Base-by-base conservation (phyloP, 2,329 filamentous ascomycete species). In the Nothophoma quercina region DNA sequence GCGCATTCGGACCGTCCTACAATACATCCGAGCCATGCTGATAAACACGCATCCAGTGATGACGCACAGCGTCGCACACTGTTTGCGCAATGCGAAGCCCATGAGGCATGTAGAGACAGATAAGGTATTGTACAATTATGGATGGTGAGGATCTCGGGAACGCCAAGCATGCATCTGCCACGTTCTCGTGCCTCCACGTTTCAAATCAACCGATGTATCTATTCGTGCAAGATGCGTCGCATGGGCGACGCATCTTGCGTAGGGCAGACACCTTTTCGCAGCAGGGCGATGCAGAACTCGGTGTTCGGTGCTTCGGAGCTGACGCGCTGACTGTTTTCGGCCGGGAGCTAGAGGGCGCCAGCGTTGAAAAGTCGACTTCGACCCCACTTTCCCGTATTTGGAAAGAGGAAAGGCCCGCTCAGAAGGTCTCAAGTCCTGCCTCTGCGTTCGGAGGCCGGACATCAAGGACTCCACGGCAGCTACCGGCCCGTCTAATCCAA, bases 401-500 rank as follows among this genome's bases (percentile, higher is more conserved):
- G 22, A 34, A n/a, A 34, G 21, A 30, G 13, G 25, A 32, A 23
- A 34, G 39, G 21, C 21, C 26, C 33, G 2, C 8, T 21, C 5
- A 23, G 16, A 45, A 7, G 21, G 28, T 30, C 28, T 28, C 13
- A 15, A 25, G 18, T 30, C n/a, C n/a, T 43, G 25, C 1, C 7
- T 26, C 10, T 35, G 40, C 29, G 10, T 23, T 47, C 49, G 49
- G 49, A 18, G 22, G 30, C 19, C 49, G 49, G 49, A 42, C 21
- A n/a, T 38, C 42, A 47, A 47, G 49, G 49, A 42, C 25, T 47
- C 49, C 49, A 42, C 25, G 49, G 42, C 30, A 52, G 25, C 36
- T 41, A 7, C 36, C 36, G 48, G 42, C n/a, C 5, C 36, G 10
- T 34, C n/a, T 13, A 3, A 41, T 21, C 21, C 15, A 36, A 38